Evolutionary conservation across 208 protist species (phyloP), one percentile per base, ranked within the genome.

Genomic region (Leishmania braziliensis): DNA sequence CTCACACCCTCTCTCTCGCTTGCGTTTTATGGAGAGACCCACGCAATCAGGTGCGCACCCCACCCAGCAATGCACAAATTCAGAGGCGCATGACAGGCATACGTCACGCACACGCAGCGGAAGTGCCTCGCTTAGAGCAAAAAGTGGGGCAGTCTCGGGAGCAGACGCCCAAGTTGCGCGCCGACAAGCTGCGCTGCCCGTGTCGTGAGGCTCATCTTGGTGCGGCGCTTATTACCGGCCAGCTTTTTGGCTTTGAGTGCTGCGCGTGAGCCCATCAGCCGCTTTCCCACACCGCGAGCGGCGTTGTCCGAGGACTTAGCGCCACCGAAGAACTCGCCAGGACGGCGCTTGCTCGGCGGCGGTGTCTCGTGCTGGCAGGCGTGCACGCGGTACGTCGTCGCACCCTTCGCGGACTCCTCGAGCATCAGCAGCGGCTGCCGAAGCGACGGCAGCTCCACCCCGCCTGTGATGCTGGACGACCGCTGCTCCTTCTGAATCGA

Each of bases 401-500:
- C 50, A 33, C 80, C 82, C 46, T 83, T 90, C 33, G 54, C 62
- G 23, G 74, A 36, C 70, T 90, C 80, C 90, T 95, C 92, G 70
- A 93, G 50, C 88, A 91, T 85, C 53, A 93, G 83, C 16, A 80
- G 75, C 46, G 94, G 94, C 75, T 92, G 90, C 58, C 78, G 84
- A 72, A 97, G 84, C 69, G 75, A 76, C 18, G 76, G 78, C 36
- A 94, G 54, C 56, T 86, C 75, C 39, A 96, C 91, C 6, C 88
- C 88, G 29, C 86, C 87, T 9, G 90, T 89, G 70, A 88, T 81
- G 54, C 80, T 84, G 10, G 77, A 62, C 68, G 75, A 65, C 18
- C 95, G 93, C 77, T 91, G 88, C 83, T 98, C 95, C 84, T 94
- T 94, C 75, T 90, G 84, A 80, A 98, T 97, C 18, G 90, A 90